Conservation (phyloP, 805 yeast genomes). For the Cyberlindnera euphorbiae region DNA sequence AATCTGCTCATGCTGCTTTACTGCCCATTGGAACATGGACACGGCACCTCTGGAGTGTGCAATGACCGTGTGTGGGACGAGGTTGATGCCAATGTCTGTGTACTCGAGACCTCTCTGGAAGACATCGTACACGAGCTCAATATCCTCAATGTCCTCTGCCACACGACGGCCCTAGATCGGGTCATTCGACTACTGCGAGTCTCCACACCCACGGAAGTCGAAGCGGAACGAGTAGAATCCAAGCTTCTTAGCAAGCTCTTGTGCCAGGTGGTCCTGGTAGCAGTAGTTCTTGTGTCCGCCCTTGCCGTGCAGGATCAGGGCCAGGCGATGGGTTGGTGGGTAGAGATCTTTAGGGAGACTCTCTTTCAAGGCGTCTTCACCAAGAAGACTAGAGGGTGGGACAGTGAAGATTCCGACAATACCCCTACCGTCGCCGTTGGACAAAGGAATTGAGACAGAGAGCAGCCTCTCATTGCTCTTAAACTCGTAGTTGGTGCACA, state of each 20-base stretch:
- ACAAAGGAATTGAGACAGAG: conserved; percentile 21
- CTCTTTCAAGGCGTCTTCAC: conserved; percentile 15
- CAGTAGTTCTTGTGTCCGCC: conserved; percentile 82
- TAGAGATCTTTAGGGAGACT: conserved; percentile 17
- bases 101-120: conserved; percentile 24
- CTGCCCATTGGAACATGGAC: conserved; percentile 71
- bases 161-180: conserved; percentile 48
- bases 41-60: conserved; percentile 81
- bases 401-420: conserved; percentile 33
- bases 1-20: conserved; percentile 36
- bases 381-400: conserved; percentile 27
- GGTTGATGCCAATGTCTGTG: conserved; percentile 31
- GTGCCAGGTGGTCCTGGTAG: conserved; percentile 62
- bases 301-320: conserved; percentile 74
- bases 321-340: conserved; percentile 44
- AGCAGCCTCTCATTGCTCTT: conserved; percentile 24
- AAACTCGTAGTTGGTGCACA: conserved; percentile 22
- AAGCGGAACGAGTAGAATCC: conserved; percentile 70
- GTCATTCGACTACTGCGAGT: conserved; percentile 45
- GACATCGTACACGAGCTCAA: conserved; percentile 40
- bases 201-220: conserved; percentile 86
- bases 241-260: conserved; percentile 46
- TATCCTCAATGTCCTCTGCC: conserved; percentile 63
- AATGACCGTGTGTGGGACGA: conserved; percentile 52
- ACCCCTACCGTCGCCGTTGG: conserved; percentile 26